These are phyloP conservation scores for Cochlearia excelsa DNA, from an alignment of 345 rosid species.

Conservation along the genomic window DNA sequence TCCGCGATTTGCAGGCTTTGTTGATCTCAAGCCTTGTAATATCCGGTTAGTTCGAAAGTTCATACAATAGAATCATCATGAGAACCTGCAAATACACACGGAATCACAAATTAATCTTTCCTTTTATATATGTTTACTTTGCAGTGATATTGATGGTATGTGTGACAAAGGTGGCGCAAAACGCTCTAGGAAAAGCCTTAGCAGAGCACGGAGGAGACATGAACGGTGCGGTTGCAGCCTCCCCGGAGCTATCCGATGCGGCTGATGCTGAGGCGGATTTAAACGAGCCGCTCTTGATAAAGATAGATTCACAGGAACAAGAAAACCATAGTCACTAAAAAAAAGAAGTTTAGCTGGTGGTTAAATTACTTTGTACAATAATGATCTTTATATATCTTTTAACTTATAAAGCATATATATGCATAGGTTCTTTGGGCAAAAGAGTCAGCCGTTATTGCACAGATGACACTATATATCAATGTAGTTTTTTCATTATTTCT, in stretches of 20 bases:
- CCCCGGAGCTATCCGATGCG: constrained; percentile 45
- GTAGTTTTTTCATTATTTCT: constrained; percentile 10
- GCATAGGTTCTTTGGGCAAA: constrained; percentile 17
- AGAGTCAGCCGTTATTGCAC: constrained; percentile 15
- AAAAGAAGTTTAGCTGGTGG: too few relatives aligned
- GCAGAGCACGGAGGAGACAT: constrained; percentile 68
- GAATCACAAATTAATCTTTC: constrained; percentile 11
- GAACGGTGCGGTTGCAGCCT: constrained; percentile 39
- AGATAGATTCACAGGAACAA: constrained; percentile 51
- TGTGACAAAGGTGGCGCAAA: constrained; percentile 76
- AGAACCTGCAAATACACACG: constrained; percentile 11
- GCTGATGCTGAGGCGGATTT: constrained; percentile 47
- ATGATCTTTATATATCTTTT: constrained; percentile 1
- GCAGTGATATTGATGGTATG: constrained; percentile 76
- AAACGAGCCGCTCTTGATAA: constrained; percentile 68
- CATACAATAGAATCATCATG: background rate
- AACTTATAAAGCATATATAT: constrained; percentile 25
- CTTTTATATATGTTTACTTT: constrained; percentile 14
- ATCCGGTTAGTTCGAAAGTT: constrained; percentile 69
- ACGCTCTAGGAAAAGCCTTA: constrained; percentile 84
- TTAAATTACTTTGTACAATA: constrained; percentile 24
- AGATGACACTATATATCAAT: too few relatives aligned
- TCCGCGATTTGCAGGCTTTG: constrained; percentile 52
- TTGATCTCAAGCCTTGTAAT: constrained; percentile 58
- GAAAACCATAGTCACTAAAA: constrained; percentile 29